Conservation (phyloP, 2,329 filamentous ascomycete species). For the Mycocentrospora acerina region DNA sequence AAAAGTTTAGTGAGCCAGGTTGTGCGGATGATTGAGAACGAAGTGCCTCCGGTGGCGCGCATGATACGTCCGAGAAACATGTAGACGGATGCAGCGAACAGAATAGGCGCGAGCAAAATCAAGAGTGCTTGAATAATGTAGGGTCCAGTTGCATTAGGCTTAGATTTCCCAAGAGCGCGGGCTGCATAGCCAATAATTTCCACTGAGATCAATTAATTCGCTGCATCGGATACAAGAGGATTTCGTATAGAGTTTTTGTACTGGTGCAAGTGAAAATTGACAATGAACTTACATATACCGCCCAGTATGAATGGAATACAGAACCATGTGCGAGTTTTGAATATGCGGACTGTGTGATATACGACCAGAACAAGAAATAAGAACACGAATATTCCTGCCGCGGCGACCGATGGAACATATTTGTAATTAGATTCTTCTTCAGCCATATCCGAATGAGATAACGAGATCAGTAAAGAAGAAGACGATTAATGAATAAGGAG, state of each 20-base stretch:
- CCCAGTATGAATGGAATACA: conserved; percentile 49
- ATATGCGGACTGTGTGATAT: too few relatives aligned
- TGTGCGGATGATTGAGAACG: conserved; percentile 41
- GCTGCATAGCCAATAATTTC: conserved; percentile 41
- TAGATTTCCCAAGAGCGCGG: conserved; percentile 31
- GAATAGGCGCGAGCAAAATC: conserved; percentile 43
- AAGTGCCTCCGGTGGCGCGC: conserved; percentile 36
- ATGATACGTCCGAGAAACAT: conserved; percentile 45
- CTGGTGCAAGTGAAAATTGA: too few relatives aligned
- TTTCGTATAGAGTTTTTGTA: too few relatives aligned
- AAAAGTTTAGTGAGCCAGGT: conserved; percentile 55
- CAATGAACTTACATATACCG: conserved; percentile 49
- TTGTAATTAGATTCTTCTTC: too few relatives aligned
- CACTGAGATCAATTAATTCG: too few relatives aligned
- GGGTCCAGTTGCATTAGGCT: conserved; percentile 31
- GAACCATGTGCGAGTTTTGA: conserved; percentile 48
- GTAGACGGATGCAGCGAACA: conserved; percentile 48
- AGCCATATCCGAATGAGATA: too few relatives aligned
- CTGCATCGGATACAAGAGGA: too few relatives aligned
- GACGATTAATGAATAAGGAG: too few relatives aligned
- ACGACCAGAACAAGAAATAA: too few relatives aligned
- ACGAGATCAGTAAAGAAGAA: too few relatives aligned
- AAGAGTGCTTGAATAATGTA: conserved; percentile 42
- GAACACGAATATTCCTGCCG: too few relatives aligned
- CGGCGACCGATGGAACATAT: too few relatives aligned